phyloP scores from a whole-genome alignment of 208 protist genomes.

The Trypanosoma scelopori region DNA sequence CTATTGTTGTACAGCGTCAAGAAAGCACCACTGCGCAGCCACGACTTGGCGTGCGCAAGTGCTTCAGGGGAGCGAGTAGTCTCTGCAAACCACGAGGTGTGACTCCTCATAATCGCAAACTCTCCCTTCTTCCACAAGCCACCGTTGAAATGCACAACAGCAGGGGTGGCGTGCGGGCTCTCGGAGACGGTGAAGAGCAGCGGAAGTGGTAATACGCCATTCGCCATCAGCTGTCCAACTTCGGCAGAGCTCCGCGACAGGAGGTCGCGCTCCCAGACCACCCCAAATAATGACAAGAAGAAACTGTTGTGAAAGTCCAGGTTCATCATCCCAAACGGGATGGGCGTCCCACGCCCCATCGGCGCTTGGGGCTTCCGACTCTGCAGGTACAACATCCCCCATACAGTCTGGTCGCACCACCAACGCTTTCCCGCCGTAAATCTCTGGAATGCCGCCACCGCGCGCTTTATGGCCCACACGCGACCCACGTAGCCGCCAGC shows the following conservation, averaged over 20 bases:
- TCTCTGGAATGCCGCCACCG: not conserved
- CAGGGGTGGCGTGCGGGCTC: not conserved
- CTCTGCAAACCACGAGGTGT: slow-evolving; percentile 12
- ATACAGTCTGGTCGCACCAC: slow-evolving; percentile 24
- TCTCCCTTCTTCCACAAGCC: not conserved
- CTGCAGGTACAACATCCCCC: slow-evolving; percentile 15
- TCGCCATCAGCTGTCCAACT: not conserved
- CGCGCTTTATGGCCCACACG: slow-evolving; percentile 23
- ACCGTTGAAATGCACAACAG: slow-evolving; percentile 10
- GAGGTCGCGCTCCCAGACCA: slow-evolving; percentile 1
- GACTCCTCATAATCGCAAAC: not conserved
- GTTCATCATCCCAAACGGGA: slow-evolving; percentile 9
- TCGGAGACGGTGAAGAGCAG: not conserved
- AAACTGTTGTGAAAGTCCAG: slow-evolving; percentile 18
- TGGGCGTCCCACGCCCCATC: not conserved
- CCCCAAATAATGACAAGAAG: slow-evolving; percentile 13
- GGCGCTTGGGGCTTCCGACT: not conserved
- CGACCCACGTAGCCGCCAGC: slow-evolving; percentile 22
- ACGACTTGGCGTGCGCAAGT: not conserved
- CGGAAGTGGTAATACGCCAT: not conserved
- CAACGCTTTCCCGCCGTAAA: not conserved
- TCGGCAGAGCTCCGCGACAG: not conserved
- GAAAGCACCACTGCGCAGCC: not conserved
- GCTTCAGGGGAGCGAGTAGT: not conserved
- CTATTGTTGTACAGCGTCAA: no score